Base-by-base conservation (phyloP, 352 stramenopile species). In the Phytophthora melonis region DNA sequence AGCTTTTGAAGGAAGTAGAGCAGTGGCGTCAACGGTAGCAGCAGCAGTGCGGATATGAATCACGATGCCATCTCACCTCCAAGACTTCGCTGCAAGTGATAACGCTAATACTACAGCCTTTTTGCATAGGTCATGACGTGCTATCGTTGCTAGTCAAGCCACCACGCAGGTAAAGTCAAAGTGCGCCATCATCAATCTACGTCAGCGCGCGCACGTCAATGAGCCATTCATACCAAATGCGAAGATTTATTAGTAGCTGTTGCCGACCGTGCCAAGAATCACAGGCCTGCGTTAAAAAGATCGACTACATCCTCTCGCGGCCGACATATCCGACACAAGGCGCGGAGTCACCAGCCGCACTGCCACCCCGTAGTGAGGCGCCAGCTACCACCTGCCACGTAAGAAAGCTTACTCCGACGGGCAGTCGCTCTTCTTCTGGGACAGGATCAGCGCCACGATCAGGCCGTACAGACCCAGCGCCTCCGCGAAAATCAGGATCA, bases 401-500 rank as follows among this genome's bases (percentile, higher is more conserved):
- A 62, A 66, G 79, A 62, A 64, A 66, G 57, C 41, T 74, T 59
- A 63, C 27, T 47, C 66, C 58, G 79, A 74, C 23, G 80, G 80
- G 63, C 80, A 88, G 36, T 88, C 80, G 61, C 80, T 85, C 75
- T 91, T 91, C 81, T 90, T 93, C 75, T 95, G 90, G 67, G 86
- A 92, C 66, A 97, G 75, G 63, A 99, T 98, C 58, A 99, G 80
- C 63, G 96, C 93, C 62, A 99, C 94, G 86, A 99, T 99, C 74
- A 99, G 81, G 74, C 96, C 97, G 84, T 99, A 99, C 70, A 99
- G 90, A 78, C 94, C 97, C 75, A 99, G 88, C 67, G 97, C 97
- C 85, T 99, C 97, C 32, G 91, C 95, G 90, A 99, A 99, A 98
- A 99, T 99, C 67, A 99, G 86, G 81, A 99, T 99, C 72, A 99